Conservation (phyloP, 192 early-diverging fungal species). For the Phycomyces nitens region DNA sequence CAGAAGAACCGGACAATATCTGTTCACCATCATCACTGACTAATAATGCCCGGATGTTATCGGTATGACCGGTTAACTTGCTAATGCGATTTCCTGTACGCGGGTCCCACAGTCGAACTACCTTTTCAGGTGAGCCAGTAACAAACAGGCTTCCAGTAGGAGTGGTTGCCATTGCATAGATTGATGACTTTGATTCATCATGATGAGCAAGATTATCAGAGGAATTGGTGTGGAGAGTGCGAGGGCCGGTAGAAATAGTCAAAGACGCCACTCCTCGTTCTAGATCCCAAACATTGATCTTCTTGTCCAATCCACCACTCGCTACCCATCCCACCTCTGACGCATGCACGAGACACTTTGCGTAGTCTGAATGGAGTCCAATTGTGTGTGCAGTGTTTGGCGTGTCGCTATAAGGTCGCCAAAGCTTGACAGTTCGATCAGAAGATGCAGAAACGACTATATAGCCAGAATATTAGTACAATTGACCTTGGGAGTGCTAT, state of each 20-base stretch:
- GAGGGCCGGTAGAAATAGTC: slow-evolving; percentile 12
- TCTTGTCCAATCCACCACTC: slow-evolving; percentile 87
- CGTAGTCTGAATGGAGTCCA: slow-evolving; percentile 89
- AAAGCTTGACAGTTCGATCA: slow-evolving; percentile 83
- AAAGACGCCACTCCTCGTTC: slow-evolving; percentile 40
- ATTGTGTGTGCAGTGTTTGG: slow-evolving; percentile 53
- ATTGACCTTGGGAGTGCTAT: neutral
- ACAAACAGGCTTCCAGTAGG: slow-evolving; percentile 74
- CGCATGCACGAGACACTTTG: slow-evolving; percentile 85
- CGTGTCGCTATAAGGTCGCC: slow-evolving; percentile 58
- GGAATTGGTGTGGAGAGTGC: neutral
- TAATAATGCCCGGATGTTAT: slow-evolving; percentile 87
- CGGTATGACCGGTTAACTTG: slow-evolving; percentile 89
- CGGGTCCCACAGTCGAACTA: slow-evolving; percentile 90
- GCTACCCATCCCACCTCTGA: slow-evolving; percentile 71
- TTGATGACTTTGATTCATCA: slow-evolving; percentile 50
- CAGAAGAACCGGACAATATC: slow-evolving; percentile 88
- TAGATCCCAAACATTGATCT: slow-evolving; percentile 90
- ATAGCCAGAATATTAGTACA: slow-evolving; percentile 2
- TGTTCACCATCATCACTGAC: slow-evolving; percentile 85
- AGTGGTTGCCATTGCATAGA: slow-evolving; percentile 88
- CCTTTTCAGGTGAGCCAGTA: slow-evolving; percentile 91
- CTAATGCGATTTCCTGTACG: slow-evolving; percentile 66
- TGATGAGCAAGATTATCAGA: slow-evolving; percentile 45
- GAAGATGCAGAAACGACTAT: slow-evolving; percentile 84